phyloP scores from a whole-genome alignment of 2,329 filamentous ascomycete species.

The Cladosporium sp. region DNA sequence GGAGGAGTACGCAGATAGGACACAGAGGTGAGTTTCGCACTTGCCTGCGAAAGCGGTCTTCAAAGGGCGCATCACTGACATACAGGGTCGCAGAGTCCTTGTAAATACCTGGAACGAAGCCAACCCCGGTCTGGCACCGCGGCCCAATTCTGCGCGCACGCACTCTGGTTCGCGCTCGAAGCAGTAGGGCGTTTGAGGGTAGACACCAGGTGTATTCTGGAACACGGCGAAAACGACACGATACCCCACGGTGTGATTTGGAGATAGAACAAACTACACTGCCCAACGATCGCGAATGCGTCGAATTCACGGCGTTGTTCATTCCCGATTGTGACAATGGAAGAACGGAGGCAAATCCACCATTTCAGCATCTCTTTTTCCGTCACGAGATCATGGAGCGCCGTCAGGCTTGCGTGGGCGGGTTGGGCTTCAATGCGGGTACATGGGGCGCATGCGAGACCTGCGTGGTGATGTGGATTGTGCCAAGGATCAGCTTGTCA shows the following conservation, averaged over 20 bases:
- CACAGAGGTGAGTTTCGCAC: slow-evolving; percentile 50
- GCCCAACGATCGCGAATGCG: too few species aligned
- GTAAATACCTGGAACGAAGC: slow-evolving; percentile 49
- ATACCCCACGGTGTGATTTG: too few species aligned
- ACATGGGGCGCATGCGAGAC: background rate
- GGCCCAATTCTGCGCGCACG: slow-evolving; percentile 3
- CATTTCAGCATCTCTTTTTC: too few species aligned
- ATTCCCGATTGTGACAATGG: too few species aligned
- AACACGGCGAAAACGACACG: background rate
- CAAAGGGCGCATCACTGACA: background rate
- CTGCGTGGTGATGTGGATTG: background rate
- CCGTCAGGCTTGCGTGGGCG: background rate
- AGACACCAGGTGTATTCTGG: background rate
- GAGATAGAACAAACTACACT: too few species aligned
- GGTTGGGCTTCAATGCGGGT: background rate
- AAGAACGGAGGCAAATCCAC: too few species aligned
- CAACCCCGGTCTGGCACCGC: slow-evolving; percentile 2
- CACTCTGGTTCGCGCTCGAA: slow-evolving; percentile 6
- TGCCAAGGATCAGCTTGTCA: background rate
- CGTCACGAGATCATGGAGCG: too few species aligned
- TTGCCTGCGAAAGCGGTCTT: background rate
- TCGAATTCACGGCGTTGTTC: too few species aligned
- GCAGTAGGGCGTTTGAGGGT: background rate
- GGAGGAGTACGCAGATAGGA: slow-evolving; percentile 70
- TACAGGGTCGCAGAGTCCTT: slow-evolving; percentile 31